Base-by-base conservation (phyloP, 2,329 filamentous ascomycete species). In the Sphaerulina vaccinii region DNA sequence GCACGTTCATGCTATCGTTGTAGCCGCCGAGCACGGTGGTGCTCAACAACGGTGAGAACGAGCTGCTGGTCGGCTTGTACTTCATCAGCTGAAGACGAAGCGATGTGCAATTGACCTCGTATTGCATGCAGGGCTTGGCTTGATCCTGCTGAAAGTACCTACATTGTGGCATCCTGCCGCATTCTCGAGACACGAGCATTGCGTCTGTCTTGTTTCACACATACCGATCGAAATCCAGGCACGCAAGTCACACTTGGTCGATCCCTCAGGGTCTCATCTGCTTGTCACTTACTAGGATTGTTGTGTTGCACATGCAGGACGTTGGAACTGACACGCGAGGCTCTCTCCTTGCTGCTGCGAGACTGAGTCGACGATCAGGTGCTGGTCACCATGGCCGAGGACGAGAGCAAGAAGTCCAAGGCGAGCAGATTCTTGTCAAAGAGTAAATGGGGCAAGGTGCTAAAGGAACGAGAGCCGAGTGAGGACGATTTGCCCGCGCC, bases 371-470 rank as follows among this genome's bases (percentile, higher is more conserved):
- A 19, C 33, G 21, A n/a, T 29, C 21, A 43, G 55, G 52, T 58
- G 52, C 52, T 51, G 49, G 49, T 40, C 55, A 38, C 55, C 48
- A 60, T 57, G 55, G 56, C 54, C 33, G 58, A 60, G 37, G 58
- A 62, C 33, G 56, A 60, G 32, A 49, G 48, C 39, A 60, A 58
- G 38, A 45, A 46, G 19, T 52, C 53, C 53, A 52, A 56, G 35
- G 54, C 58, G 21, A 62, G 57, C 43, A 49, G 55, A 16, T 64
- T 66, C 56, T 45, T 61, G 40, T 58, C 56, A 40, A 65, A 63
- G 56, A 64, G 59, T 56, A 67, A 68, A 58, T 68, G 64, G 65
- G 60, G 57, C 35, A 65, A 65, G 46, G 59, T 66, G 27, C 56
- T 66, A 43, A 65, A 66, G 57, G 60, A 63, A 43, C 50, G 45